phyloP scores from a whole-genome alignment of 164 flowering plant genomes.

The Stephania japonica region DNA sequence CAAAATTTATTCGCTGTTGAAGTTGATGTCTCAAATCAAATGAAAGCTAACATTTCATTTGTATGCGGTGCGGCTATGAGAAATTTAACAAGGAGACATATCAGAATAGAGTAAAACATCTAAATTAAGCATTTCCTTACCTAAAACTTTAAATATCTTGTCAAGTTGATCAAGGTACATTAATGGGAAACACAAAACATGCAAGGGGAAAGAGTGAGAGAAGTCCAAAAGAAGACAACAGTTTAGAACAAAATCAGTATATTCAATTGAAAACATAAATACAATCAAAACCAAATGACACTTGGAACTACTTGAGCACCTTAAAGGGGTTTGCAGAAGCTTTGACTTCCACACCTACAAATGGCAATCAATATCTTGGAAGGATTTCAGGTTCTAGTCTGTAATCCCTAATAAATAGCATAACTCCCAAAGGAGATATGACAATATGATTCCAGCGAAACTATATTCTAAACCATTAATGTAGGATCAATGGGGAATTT shows the following conservation, averaged over 20 bases:
- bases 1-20: too few relatives aligned
- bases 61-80: too few relatives aligned
- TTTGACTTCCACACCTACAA: slow-evolving; percentile 97
- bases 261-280: not conserved
- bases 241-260: not conserved
- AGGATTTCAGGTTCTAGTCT: too few relatives aligned
- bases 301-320: slow-evolving; percentile 28
- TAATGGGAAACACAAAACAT: slow-evolving; percentile 14
- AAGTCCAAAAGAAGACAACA: not conserved
- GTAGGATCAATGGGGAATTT: too few relatives aligned
- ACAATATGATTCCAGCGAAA: too few relatives aligned
- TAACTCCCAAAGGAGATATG: too few relatives aligned
- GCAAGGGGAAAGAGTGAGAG: slow-evolving; percentile 7
- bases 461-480: too few relatives aligned
- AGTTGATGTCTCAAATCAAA: too few relatives aligned
- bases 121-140: slow-evolving; percentile 28
- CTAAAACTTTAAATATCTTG: slow-evolving; percentile 93
- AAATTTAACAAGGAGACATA: too few relatives aligned
- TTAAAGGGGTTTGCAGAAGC: slow-evolving; percentile 86
- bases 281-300: not conserved
- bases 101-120: not conserved
- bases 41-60: too few relatives aligned
- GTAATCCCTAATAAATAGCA: too few relatives aligned
- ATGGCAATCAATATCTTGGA: too few relatives aligned
- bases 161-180: slow-evolving; percentile 96